phyloP scores from a whole-genome alignment of 2,329 filamentous ascomycete species.

The Alternaria novae-zelandiae region DNA sequence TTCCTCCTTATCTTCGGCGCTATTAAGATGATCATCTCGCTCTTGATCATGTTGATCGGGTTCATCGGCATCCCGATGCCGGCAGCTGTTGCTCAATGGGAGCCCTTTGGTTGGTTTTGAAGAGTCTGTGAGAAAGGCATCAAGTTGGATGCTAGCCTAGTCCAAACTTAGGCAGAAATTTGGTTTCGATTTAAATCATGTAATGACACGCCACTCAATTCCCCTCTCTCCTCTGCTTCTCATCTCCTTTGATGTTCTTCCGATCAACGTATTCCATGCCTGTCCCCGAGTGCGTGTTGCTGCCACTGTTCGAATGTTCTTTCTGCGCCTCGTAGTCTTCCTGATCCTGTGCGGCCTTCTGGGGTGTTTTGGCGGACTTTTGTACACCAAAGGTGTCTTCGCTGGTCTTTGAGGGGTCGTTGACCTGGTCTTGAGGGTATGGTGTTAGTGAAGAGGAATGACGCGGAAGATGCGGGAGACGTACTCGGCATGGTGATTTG shows the following conservation, averaged over 20 bases:
- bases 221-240: not conserved
- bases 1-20: not conserved
- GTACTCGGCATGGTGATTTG: not conserved
- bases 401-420: not conserved
- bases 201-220: not conserved
- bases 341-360: not conserved
- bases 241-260: not conserved
- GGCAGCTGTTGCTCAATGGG: not conserved
- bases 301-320: not conserved
- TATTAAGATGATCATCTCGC: not conserved
- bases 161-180: not conserved
- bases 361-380: not conserved
- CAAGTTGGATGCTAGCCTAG: not conserved
- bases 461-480: not conserved
- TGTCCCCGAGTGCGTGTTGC: not conserved
- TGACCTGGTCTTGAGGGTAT: not conserved
- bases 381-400: not conserved
- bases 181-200: not conserved
- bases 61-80: not conserved
- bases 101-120: not conserved
- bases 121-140: not conserved
- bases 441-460: not conserved
- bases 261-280: not conserved
- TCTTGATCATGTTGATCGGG: not conserved
- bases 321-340: not conserved